Conservation (phyloP, 2,329 filamentous ascomycete genomes). For the Pestalotiopsis sp. region DNA sequence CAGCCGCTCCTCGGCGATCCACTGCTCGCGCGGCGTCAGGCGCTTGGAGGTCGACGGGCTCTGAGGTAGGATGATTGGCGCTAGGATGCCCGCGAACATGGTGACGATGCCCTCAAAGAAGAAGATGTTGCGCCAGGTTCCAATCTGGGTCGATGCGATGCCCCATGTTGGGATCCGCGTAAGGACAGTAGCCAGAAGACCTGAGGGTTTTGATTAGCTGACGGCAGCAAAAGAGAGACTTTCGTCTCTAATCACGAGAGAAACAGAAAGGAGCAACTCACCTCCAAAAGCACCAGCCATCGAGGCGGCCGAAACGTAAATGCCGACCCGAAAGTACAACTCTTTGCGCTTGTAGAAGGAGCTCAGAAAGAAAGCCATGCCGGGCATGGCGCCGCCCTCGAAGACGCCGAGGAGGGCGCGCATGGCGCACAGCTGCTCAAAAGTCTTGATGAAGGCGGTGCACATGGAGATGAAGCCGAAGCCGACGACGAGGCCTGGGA, state of each 20-base stretch:
- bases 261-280: neutral
- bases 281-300: constrained; percentile 60
- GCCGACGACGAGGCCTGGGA: constrained; percentile 55
- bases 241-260: neutral
- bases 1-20: constrained; percentile 56
- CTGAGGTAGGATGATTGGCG: constrained; percentile 55
- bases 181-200: constrained; percentile 56
- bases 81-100: constrained; percentile 45
- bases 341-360: constrained; percentile 60
- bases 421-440: constrained; percentile 46
- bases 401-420: constrained; percentile 55
- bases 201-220: neutral
- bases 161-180: constrained; percentile 56
- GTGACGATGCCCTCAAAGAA: constrained; percentile 65
- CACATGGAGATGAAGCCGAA: constrained; percentile 59
- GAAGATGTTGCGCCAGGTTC: constrained; percentile 63
- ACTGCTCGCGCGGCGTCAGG: constrained; percentile 53
- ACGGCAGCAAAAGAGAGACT: neutral
- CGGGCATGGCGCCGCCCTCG: constrained; percentile 61
- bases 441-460: constrained; percentile 54
- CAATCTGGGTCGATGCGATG: constrained; percentile 38
- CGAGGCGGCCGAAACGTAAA: constrained; percentile 57
- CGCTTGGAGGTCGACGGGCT: constrained; percentile 50
- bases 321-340: constrained; percentile 56
- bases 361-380: constrained; percentile 58